A percentile compares a stretch with the other conserved stretches of the same genome.
phyloP scores from a whole-genome alignment of 768 basidiomycete genomes.

The Boletus sp. region DNA sequence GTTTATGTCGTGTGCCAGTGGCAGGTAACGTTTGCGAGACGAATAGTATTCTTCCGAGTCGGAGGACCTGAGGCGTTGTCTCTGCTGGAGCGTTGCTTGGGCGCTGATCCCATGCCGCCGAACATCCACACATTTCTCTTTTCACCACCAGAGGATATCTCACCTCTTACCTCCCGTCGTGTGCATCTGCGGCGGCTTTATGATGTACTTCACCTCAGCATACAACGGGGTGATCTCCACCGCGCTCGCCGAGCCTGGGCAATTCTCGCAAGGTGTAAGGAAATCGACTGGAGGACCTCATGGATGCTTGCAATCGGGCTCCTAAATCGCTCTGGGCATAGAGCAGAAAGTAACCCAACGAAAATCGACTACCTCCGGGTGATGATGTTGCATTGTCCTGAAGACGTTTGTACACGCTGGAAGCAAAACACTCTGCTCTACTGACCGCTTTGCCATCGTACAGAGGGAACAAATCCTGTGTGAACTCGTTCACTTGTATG shows the following conservation, averaged over 20 bases:
- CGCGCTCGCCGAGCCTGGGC: conserved; percentile 72
- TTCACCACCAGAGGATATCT: conserved; percentile 50
- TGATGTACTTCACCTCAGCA: conserved; percentile 69
- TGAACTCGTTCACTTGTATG: conserved; percentile 70
- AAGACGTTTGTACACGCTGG: conserved; percentile 49
- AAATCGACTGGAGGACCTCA: conserved; percentile 69
- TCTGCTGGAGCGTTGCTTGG: not conserved
- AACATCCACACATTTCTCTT: conserved; percentile 57
- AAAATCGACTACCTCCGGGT: conserved; percentile 60
- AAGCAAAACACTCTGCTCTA: not conserved
- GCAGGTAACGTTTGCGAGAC: conserved; percentile 1
- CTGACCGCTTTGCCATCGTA: conserved; percentile 10
- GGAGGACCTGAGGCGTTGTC: too few relatives aligned
- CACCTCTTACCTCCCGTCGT: conserved; percentile 55
- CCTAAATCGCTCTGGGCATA: conserved; percentile 37
- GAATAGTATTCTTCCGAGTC: not conserved
- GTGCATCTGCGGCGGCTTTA: conserved; percentile 72
- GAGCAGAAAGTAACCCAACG: conserved; percentile 30
- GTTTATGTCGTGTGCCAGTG: conserved; percentile 1
- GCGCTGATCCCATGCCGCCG: conserved; percentile 14
- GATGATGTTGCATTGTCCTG: conserved; percentile 69
- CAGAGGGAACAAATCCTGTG: conserved; percentile 76
- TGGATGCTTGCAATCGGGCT: conserved; percentile 70
- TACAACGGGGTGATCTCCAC: conserved; percentile 62
- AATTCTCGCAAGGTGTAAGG: conserved; percentile 73